phyloP scores from a whole-genome alignment of 2,329 filamentous ascomycete genomes.

The Juglanconis juglandina region DNA sequence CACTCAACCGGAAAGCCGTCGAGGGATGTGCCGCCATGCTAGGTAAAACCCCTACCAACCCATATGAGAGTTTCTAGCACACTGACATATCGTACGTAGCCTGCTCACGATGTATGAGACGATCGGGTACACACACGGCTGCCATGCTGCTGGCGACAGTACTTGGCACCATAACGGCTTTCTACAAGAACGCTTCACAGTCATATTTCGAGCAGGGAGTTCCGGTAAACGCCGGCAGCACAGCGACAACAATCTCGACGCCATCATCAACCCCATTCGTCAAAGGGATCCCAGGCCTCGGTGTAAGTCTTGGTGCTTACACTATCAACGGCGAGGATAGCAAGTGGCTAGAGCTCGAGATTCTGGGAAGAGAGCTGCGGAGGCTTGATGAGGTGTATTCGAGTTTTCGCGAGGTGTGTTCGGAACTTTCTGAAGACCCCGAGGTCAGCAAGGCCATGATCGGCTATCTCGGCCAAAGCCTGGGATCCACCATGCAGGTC shows the following conservation, averaged over 20 bases:
- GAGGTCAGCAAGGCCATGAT: conserved; percentile 45
- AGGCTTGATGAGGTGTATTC: conserved; percentile 46
- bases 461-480: conserved; percentile 40
- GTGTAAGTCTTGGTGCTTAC: conserved; percentile 42
- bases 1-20: conserved; percentile 45
- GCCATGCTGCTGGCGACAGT: conserved; percentile 50
- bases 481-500: conserved; percentile 41
- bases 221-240: conserved; percentile 16
- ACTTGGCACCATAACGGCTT: conserved; percentile 44
- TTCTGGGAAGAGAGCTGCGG: conserved; percentile 44
- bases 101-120: conserved; percentile 43
- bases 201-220: conserved; percentile 35
- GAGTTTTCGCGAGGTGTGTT: conserved; percentile 40
- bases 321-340: conserved; percentile 44
- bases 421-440: conserved; percentile 36
- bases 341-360: conserved; percentile 45
- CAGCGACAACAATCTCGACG: conserved; percentile 17
- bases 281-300: conserved; percentile 23
- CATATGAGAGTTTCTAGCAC: too few relatives aligned
- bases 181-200: conserved; percentile 42
- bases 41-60: conserved; percentile 4
- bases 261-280: neutral
- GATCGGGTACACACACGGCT: conserved; percentile 40
- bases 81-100: conserved; percentile 7
- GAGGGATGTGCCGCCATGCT: conserved; percentile 47